Base-by-base conservation (phyloP, 192 early-diverging fungal species). In the Backusella macrospora region DNA sequence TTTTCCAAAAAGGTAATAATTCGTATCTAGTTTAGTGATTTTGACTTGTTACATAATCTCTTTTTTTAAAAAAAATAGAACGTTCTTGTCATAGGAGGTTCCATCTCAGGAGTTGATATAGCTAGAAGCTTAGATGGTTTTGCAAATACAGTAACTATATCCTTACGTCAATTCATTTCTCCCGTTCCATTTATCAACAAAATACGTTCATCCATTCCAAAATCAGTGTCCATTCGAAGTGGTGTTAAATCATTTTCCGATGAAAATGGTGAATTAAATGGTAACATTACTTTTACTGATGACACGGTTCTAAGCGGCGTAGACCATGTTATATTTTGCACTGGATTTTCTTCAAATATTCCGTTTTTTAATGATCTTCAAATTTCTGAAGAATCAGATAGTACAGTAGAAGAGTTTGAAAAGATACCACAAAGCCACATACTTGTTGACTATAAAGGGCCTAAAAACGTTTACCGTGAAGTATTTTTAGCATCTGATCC, bases 271-370 rank as follows among this genome's bases (percentile, higher is more conserved):
- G 23, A 52, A 6, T 38, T 71, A 4, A 65, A 77, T 45, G 76
- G 70, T 3, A 62, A 21, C 4, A 55, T 77, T 40, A 46, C 34
- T 26, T 91, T 92, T 79, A 80, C 77, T 1, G 91, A 92, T 74
- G 87, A 84, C 26, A 86, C 83, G 3, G 73, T 73, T 29, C 23
- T 81, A 26, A 83, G 86, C 7, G 47, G 82, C 29, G 79, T 91
- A 14, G 91, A 92, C 76, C 62, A 66, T 18, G 76, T 92, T 4
- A 78, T 91, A 26, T 90, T 83, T 55, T 89, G 87, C 68, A 92
- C 91, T 0, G 91, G 91, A 4, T 91, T 88, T 76, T 59, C 82
- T 4, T 86, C 83, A 71, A 79, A 82, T 12, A 78, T 81, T 65
- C 83, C 83, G 0, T 87, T 85, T 65, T 65, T 92, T 48, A 80